Evolutionary conservation across 2,329 filamentous ascomycete species (phyloP).

Genomic region (Trichoderma polysporum): DNA sequence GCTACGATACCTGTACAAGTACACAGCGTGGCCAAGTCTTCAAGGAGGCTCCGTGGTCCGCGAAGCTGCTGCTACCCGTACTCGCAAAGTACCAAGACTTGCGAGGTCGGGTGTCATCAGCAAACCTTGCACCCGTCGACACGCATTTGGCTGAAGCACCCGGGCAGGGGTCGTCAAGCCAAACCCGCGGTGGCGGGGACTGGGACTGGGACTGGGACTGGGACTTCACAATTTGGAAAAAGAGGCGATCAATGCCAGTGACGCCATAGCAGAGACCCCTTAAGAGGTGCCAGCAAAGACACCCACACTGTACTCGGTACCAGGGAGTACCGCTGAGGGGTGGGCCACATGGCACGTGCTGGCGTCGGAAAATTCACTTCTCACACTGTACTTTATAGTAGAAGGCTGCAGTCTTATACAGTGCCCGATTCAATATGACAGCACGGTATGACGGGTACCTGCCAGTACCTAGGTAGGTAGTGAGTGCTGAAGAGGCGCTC

Average conservation of each 20-base stretch:
- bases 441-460: neutral
- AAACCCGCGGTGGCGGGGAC: slow-evolving; percentile 26
- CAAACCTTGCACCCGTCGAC: too few species aligned
- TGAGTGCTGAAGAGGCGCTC: neutral
- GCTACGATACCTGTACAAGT: neutral
- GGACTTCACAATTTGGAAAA: slow-evolving; percentile 23
- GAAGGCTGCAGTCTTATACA: neutral
- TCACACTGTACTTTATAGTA: neutral
- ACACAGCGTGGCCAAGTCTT: too few species aligned
- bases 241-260: slow-evolving; percentile 32
- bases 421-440: neutral
- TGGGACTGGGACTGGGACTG: too few species aligned
- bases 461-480: neutral
- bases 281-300: slow-evolving; percentile 13
- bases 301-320: neutral
- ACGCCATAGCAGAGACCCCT: slow-evolving; percentile 31
- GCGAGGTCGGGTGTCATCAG: slow-evolving; percentile 12
- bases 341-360: neutral
- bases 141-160: neutral
- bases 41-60: neutral
- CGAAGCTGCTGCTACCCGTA: neutral
- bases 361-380: neutral
- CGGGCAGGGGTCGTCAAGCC: slow-evolving; percentile 17
- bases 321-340: neutral
- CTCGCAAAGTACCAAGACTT: neutral